These are phyloP conservation scores for Pachysandra terminalis DNA, from an alignment of 164 flowering plant species.

Conservation along the genomic window DNA sequence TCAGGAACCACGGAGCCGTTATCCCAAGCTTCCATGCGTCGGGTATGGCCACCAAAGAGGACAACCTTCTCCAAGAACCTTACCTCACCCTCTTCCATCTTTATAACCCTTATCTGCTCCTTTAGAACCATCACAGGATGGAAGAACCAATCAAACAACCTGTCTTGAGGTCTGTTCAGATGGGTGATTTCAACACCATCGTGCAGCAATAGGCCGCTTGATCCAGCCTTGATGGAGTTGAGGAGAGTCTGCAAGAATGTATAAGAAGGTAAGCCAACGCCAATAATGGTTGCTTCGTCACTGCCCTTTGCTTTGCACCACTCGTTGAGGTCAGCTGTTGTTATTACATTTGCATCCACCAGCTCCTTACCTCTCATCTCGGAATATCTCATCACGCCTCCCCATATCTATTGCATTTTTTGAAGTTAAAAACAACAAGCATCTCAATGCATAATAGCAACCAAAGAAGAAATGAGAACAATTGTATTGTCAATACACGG, in stretches of 20 bases:
- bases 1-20: constrained; percentile 51
- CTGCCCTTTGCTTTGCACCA: constrained; percentile 54
- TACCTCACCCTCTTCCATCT: constrained; percentile 49
- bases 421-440: not conserved
- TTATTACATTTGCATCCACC: constrained; percentile 50
- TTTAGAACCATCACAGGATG: constrained; percentile 71
- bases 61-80: constrained; percentile 59
- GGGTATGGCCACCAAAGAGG: constrained; percentile 45
- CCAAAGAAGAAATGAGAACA: no score
- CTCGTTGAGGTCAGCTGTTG: constrained; percentile 51
- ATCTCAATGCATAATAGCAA: not conserved
- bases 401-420: constrained; percentile 64
- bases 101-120: constrained; percentile 66
- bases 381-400: constrained; percentile 48
- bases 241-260: constrained; percentile 48
- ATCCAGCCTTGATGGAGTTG: constrained; percentile 60
- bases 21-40: constrained; percentile 62
- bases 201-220: constrained; percentile 52
- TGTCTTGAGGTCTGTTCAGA: constrained; percentile 75
- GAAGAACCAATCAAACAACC: constrained; percentile 84
- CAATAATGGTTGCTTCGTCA: constrained; percentile 41
- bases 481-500: no score
- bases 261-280: constrained; percentile 67
- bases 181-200: constrained; percentile 65
- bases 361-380: constrained; percentile 65